Percentiles rank a stretch among this genome's conserved stretches.
phyloP scores from a whole-genome alignment of 805 yeast species.

The Wickerhamomyces queroliae region DNA sequence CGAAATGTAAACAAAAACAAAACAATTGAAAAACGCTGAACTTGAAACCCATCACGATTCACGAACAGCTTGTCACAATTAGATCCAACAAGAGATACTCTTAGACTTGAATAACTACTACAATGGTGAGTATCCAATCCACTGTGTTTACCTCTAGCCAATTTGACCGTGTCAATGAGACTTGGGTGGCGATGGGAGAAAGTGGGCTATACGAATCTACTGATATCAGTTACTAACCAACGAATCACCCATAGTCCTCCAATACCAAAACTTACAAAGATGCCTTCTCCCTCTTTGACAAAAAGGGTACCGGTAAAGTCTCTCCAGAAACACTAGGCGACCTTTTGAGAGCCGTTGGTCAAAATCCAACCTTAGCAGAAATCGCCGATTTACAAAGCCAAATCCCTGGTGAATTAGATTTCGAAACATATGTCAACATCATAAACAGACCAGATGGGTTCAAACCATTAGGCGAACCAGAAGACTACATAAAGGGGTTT shows the following conservation, averaged over 20 bases:
- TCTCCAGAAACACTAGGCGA: conserved; percentile 85
- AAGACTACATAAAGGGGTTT: conserved; percentile 89
- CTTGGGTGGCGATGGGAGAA: too few relatives aligned
- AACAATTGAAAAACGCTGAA: too few relatives aligned
- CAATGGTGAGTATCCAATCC: too few relatives aligned
- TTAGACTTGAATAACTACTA: too few relatives aligned
- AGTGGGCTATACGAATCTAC: too few relatives aligned
- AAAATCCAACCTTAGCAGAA: conserved; percentile 93
- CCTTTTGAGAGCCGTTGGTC: conserved; percentile 93
- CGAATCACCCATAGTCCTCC: conserved; percentile 8
- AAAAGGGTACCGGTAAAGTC: conserved; percentile 90
- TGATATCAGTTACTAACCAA: not conserved
- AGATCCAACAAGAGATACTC: too few relatives aligned
- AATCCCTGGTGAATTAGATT: conserved; percentile 44
- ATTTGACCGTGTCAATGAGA: too few relatives aligned
- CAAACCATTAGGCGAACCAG: conserved; percentile 80
- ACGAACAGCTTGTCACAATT: too few relatives aligned
- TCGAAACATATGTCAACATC: conserved; percentile 68
- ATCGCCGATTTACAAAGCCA: conserved; percentile 52
- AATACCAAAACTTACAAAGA: conserved; percentile 57
- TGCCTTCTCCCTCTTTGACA: conserved; percentile 95
- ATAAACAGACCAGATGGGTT: conserved; percentile 85
- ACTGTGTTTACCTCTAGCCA: too few relatives aligned
- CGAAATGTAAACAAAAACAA: conserved; percentile 1
- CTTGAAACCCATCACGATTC: too few relatives aligned